These are phyloP conservation scores for Rhizoclosmatium sp. DNA, from an alignment of 192 early-diverging fungal genomes.

Conservation along the genomic window DNA sequence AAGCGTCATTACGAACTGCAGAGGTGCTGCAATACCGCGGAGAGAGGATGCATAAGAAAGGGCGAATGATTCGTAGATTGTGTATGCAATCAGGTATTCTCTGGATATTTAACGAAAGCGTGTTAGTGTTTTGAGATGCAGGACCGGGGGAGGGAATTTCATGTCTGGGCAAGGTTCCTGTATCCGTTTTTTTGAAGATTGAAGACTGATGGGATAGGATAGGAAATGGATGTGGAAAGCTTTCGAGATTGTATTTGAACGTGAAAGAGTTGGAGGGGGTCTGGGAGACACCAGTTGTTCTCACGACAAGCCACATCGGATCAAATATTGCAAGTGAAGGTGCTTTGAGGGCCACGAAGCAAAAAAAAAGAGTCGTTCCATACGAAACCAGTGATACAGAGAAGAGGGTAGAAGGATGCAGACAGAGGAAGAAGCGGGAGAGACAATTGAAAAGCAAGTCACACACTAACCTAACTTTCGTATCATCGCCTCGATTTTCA, in stretches of 20 bases:
- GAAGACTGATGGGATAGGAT: too few species aligned
- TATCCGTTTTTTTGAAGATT: background rate
- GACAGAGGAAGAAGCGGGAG: background rate
- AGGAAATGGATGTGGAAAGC: too few species aligned
- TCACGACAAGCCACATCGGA: too few species aligned
- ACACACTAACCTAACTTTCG: too few species aligned
- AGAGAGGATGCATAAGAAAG: background rate
- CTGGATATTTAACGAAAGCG: background rate
- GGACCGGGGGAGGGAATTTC: background rate
- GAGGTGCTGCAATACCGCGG: background rate
- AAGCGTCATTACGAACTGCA: conserved; percentile 1
- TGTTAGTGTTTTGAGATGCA: background rate
- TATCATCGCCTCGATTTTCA: conserved; percentile 7
- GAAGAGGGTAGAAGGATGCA: background rate
- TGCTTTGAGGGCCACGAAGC: background rate
- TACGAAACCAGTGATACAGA: background rate
- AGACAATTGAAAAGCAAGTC: background rate
- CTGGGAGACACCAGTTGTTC: too few species aligned
- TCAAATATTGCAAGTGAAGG: background rate
- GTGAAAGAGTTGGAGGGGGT: too few species aligned
- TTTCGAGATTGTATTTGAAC: too few species aligned
- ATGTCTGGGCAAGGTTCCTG: background rate
- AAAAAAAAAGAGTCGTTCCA: background rate
- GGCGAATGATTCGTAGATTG: conserved; percentile 5
- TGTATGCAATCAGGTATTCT: conserved; percentile 10